phyloP scores from a whole-genome alignment of 2,329 filamentous ascomycete species.

The Fusarium tanahbumbuense region DNA sequence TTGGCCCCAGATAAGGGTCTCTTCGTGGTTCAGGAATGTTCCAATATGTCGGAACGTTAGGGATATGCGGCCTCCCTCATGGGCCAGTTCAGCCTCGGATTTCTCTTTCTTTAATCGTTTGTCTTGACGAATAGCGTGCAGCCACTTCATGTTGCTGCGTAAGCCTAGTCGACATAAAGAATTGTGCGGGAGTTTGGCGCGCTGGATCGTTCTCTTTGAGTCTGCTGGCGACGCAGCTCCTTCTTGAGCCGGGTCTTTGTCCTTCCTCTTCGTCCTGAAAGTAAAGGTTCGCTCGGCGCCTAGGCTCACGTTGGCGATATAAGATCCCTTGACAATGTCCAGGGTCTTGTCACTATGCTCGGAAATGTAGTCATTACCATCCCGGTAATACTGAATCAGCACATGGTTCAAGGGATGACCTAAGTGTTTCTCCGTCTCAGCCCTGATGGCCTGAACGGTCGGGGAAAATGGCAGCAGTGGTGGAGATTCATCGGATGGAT shows the following conservation, averaged over 20 bases:
- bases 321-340: conserved; percentile 84
- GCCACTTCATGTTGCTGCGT: conserved; percentile 84
- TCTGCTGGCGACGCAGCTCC: conserved; percentile 19
- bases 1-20: conserved; percentile 86
- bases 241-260: conserved; percentile 53
- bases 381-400: conserved; percentile 92
- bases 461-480: conserved; percentile 80
- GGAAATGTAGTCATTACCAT: conserved; percentile 89
- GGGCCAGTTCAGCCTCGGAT: conserved; percentile 75
- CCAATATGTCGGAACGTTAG: conserved; percentile 91
- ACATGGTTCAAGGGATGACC: conserved; percentile 90
- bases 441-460: conserved; percentile 75
- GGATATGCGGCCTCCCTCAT: conserved; percentile 82
- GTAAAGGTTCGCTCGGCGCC: conserved; percentile 92
- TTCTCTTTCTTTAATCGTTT: conserved; percentile 78
- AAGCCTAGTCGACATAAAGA: conserved; percentile 87
- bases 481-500: conserved; percentile 89
- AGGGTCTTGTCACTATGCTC: conserved; percentile 98
- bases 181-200: conserved; percentile 84
- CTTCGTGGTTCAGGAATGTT: conserved; percentile 79
- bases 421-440: conserved; percentile 75
- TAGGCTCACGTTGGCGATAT: conserved; percentile 93
- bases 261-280: conserved; percentile 80
- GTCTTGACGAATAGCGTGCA: conserved; percentile 92
- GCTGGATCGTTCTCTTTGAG: conserved; percentile 66